These are phyloP conservation scores for Phytophthora sp. DNA, from an alignment of 352 stramenopile genomes.

Conservation along the genomic window DNA sequence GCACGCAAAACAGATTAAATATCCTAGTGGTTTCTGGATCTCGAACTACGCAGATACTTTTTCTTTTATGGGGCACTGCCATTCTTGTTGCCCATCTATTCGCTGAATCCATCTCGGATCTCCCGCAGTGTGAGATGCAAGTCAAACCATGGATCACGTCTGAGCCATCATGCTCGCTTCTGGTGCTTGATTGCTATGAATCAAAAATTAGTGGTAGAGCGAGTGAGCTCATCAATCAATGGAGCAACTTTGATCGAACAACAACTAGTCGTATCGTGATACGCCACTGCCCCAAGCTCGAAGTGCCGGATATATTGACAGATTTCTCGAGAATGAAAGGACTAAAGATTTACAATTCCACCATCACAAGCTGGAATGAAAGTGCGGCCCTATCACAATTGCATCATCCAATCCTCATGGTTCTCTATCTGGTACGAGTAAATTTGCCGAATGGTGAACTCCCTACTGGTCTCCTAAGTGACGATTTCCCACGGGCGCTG, in stretches of 20 bases:
- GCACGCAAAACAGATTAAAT: constrained; percentile 6
- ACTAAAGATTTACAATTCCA: constrained; percentile 53
- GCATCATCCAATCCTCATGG: constrained; percentile 32
- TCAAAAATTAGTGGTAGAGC: constrained; percentile 6
- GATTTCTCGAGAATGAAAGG: constrained; percentile 33
- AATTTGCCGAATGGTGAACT: constrained; percentile 22
- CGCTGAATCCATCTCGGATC: background rate
- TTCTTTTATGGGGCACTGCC: constrained; percentile 30
- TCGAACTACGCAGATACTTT: constrained; percentile 15
- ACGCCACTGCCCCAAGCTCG: constrained; percentile 44
- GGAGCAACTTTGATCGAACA: constrained; percentile 26
- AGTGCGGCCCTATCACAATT: constrained; percentile 34
- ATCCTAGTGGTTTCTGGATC: constrained; percentile 10
- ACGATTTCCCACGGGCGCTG: constrained; percentile 20
- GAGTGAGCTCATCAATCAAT: constrained; percentile 23
- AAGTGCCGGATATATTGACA: constrained; percentile 33
- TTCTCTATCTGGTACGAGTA: constrained; percentile 27
- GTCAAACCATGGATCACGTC: constrained; percentile 38
- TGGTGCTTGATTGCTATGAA: constrained; percentile 35
- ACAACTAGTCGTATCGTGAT: constrained; percentile 42
- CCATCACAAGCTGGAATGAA: constrained; percentile 34
- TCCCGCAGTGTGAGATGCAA: constrained; percentile 34
- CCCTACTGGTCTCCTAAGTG: constrained; percentile 13
- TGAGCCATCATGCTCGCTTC: constrained; percentile 31
- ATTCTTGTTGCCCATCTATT: constrained; percentile 35